Percentiles rank a stretch among this genome's conserved stretches.
Conservation (phyloP, 2,329 filamentous ascomycete species). For the Monilinia fructigena region DNA sequence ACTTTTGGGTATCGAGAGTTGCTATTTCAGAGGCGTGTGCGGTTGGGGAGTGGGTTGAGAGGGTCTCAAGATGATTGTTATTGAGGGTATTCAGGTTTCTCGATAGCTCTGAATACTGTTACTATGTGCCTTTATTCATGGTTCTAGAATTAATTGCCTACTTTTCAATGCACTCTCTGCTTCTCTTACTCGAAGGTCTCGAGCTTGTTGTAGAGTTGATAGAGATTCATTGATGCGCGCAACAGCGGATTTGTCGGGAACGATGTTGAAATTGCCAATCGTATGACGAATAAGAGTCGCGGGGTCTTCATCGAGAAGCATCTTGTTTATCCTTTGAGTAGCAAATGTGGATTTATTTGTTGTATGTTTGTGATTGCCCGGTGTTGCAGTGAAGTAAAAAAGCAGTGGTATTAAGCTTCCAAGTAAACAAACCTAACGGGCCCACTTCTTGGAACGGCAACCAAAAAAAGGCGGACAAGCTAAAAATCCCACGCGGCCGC, state of each 20-base stretch:
- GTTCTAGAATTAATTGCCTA: conserved; percentile 40
- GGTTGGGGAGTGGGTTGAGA: conserved; percentile 70
- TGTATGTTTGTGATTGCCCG: conserved; percentile 1
- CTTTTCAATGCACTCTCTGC: conserved; percentile 65
- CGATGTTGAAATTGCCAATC: conserved; percentile 91
- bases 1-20: conserved; percentile 87
- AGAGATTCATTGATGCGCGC: conserved; percentile 82
- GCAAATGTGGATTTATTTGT: neutral
- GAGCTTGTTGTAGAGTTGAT: conserved; percentile 77
- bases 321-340: conserved; percentile 48
- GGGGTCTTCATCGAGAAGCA: conserved; percentile 94
- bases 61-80: conserved; percentile 74
- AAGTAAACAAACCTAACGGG: conserved; percentile 20
- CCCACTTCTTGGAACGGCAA: conserved; percentile 17
- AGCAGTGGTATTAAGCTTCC: neutral
- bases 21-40: conserved; percentile 83
- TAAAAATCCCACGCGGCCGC: conserved; percentile 8
- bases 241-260: conserved; percentile 80
- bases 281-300: conserved; percentile 87
- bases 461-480: conserved; percentile 10
- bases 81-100: conserved; percentile 73
- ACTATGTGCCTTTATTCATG: neutral
- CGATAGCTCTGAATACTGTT: conserved; percentile 53
- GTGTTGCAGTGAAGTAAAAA: conserved; percentile 1
- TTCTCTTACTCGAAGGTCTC: conserved; percentile 72